Conservation (phyloP, 169 alveolate genomes). For the Toxoplasma gondii region DNA sequence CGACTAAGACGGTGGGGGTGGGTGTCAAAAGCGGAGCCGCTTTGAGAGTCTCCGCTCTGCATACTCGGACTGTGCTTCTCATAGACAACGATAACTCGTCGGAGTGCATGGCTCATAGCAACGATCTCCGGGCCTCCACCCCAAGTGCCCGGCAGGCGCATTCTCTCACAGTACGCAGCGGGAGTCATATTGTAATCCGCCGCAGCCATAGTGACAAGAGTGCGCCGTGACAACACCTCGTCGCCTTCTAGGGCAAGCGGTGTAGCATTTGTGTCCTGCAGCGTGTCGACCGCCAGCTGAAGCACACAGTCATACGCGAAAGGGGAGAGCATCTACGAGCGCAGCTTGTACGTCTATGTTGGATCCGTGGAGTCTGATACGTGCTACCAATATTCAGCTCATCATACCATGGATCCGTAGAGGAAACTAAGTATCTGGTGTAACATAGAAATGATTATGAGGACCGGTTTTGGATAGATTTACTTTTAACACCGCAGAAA, state of each 20-base stretch:
- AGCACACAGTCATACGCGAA: background rate
- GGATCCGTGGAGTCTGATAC: slow-evolving; percentile 5
- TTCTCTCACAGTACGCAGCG: slow-evolving; percentile 24
- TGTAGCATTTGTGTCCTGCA: background rate
- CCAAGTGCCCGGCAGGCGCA: slow-evolving; percentile 55
- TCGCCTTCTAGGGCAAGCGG: slow-evolving; percentile 19
- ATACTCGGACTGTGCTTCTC: background rate
- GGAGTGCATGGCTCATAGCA: slow-evolving; percentile 47
- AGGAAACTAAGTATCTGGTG: no score
- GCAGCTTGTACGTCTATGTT: background rate
- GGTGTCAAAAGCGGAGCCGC: background rate
- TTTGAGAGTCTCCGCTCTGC: background rate
- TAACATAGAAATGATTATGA: background rate
- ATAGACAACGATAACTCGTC: slow-evolving; percentile 38
- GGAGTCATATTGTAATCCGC: background rate
- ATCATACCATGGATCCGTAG: background rate
- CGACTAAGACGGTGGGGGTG: background rate
- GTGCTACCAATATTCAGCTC: background rate
- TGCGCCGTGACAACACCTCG: slow-evolving; percentile 24
- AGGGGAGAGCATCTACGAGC: background rate
- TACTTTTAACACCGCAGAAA: background rate
- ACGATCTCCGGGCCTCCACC: slow-evolving; percentile 66
- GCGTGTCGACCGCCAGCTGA: slow-evolving; percentile 53
- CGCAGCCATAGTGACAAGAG: slow-evolving; percentile 19
- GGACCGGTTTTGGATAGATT: background rate